Conservation (phyloP, 1,284 basidiomycete genomes). For the Mycosarcoma mackinlayi region DNA sequence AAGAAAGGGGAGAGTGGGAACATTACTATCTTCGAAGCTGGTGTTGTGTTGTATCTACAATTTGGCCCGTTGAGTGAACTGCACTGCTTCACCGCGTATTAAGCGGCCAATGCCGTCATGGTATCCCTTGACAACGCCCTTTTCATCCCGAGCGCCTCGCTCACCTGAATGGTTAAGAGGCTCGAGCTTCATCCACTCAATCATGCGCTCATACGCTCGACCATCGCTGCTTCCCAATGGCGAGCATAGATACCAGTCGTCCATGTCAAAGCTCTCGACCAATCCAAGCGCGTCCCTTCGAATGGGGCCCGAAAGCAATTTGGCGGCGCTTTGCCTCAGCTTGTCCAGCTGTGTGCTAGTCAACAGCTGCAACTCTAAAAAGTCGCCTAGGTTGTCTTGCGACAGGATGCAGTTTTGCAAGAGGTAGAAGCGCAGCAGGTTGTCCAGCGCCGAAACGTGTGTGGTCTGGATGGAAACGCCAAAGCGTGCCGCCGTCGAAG, state of each 20-base stretch:
- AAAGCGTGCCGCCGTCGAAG: constrained; percentile 11
- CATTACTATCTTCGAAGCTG: too few species aligned
- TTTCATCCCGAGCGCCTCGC: constrained; percentile 44
- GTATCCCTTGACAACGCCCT: constrained; percentile 57
- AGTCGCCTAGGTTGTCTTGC: constrained; percentile 22
- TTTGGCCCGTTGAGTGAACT: constrained; percentile 36
- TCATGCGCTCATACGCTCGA: constrained; percentile 54
- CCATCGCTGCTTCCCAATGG: constrained; percentile 55
- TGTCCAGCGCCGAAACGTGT: constrained; percentile 25
- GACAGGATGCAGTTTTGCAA: constrained; percentile 53
- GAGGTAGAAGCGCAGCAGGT: constrained; percentile 40
- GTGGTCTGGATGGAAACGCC: constrained; percentile 10
- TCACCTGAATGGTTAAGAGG: constrained; percentile 54
- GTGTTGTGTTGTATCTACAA: constrained; percentile 6
- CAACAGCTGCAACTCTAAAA: constrained; percentile 31
- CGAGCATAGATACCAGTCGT: constrained; percentile 60
- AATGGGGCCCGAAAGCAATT: constrained; percentile 31
- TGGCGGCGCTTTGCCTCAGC: constrained; percentile 20
- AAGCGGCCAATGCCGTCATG: constrained; percentile 47
- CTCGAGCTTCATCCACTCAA: constrained; percentile 61
- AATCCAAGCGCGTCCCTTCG: constrained; percentile 45
- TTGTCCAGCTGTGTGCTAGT: constrained; percentile 19
- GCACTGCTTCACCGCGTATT: constrained; percentile 52
- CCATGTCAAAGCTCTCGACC: constrained; percentile 57
- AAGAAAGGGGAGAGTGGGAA: too few species aligned